Percentiles rank a stretch among this genome's conserved stretches.
phyloP scores from a whole-genome alignment of 805 yeast species.

The Ogataea siamensis region DNA sequence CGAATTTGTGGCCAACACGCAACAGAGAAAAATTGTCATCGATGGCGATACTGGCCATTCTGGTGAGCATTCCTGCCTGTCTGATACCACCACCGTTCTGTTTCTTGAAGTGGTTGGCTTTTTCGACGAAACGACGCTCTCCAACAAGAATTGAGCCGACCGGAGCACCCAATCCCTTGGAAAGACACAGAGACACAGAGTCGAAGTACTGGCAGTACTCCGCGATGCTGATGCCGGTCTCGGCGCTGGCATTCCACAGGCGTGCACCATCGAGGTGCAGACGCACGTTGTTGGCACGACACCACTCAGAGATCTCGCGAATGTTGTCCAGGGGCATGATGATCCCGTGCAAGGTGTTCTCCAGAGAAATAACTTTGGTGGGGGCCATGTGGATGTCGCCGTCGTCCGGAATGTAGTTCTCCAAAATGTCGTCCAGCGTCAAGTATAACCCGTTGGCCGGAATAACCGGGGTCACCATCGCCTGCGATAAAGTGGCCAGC shows the following conservation, averaged over 20 bases:
- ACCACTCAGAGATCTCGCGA: slow-evolving; percentile 63
- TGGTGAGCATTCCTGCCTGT: slow-evolving; percentile 76
- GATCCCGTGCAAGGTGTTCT: slow-evolving; percentile 82
- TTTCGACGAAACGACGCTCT: slow-evolving; percentile 50
- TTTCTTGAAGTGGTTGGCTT: slow-evolving; percentile 79
- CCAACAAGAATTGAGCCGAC: slow-evolving; percentile 86
- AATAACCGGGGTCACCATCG: slow-evolving; percentile 79
- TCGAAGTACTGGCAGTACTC: slow-evolving; percentile 78
- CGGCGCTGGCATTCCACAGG: slow-evolving; percentile 79
- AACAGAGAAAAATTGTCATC: slow-evolving; percentile 65
- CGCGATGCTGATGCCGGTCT: slow-evolving; percentile 61
- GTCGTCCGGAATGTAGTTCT: slow-evolving; percentile 61
- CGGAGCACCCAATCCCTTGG: slow-evolving; percentile 89
- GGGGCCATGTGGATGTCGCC: slow-evolving; percentile 87
- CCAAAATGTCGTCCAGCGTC: slow-evolving; percentile 73
- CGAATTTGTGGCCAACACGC: slow-evolving; percentile 44
- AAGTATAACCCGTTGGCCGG: slow-evolving; percentile 73
- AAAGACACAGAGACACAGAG: slow-evolving; percentile 78
- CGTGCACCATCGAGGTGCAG: slow-evolving; percentile 92
- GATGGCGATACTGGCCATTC: slow-evolving; percentile 74
- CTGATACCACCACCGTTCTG: slow-evolving; percentile 91
- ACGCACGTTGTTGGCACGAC: slow-evolving; percentile 54
- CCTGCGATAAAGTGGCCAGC: slow-evolving; percentile 78
- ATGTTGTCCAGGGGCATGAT: slow-evolving; percentile 76
- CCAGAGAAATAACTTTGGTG: slow-evolving; percentile 75